These are phyloP conservation scores for Marchantia polymorpha DNA, from an alignment of 225 moss, liverwort and hornwort species.

Conservation along the genomic window DNA sequence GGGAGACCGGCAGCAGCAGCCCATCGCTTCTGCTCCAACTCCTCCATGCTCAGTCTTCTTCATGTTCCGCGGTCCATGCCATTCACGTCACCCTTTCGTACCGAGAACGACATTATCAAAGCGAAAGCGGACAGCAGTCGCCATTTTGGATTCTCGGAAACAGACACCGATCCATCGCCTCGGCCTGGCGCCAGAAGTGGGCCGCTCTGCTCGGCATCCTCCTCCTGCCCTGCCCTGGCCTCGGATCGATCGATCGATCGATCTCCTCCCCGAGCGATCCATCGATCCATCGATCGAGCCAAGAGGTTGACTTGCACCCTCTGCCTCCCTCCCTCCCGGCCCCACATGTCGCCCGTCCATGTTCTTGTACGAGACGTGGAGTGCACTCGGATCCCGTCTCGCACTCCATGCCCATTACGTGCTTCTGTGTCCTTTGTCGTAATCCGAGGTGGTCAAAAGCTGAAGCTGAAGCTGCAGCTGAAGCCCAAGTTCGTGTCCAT, in stretches of 20 bases:
- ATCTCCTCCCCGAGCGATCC: background rate
- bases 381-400: no score
- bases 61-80: background rate
- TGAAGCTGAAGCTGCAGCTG: no score
- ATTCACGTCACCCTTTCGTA: conserved; percentile 7
- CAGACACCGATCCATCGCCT: background rate
- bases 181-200: background rate
- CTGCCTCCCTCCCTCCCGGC: background rate
- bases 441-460: no score
- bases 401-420: no score
- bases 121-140: background rate
- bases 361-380: no score
- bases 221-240: background rate
- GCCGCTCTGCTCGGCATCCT: background rate
- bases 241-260: background rate
- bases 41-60: background rate
- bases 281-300: no score
- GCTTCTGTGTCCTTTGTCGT: no score
- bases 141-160: background rate
- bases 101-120: background rate
- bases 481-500: no score
- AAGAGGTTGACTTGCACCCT: background rate
- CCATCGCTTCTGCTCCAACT: background rate
- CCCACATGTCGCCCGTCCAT: no score
- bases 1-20: no score